Conservation (phyloP, 192 early-diverging fungal genomes). For the Allomyces arbusculus region DNA sequence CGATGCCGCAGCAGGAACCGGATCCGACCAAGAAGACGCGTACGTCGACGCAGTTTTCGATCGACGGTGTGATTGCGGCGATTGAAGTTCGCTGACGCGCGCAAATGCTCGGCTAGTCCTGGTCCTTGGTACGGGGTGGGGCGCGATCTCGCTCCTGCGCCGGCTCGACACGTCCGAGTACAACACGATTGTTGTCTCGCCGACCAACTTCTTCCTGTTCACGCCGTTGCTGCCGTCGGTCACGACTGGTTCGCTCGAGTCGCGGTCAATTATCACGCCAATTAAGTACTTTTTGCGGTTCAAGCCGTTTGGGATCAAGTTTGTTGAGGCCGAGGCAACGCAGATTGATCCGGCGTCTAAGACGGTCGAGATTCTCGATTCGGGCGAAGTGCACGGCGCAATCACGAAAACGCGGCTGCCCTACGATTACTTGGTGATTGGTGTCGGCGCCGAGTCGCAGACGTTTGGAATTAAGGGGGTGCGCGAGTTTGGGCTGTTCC, state of each 20-base stretch:
- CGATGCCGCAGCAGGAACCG: background rate
- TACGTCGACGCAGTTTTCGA: too few relatives aligned
- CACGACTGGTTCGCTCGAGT: constrained; percentile 76
- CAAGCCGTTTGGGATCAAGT: constrained; percentile 64
- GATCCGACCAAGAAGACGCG: background rate
- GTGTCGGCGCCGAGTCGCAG: constrained; percentile 54
- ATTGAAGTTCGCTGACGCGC: too few relatives aligned
- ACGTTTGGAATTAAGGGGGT: constrained; percentile 66
- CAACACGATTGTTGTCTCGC: constrained; percentile 35
- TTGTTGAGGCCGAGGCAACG: constrained; percentile 77
- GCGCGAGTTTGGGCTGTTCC: constrained; percentile 48
- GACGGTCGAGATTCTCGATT: constrained; percentile 54
- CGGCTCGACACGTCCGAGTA: background rate
- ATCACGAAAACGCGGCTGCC: constrained; percentile 30
- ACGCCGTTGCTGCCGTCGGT: constrained; percentile 46
- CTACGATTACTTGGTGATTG: constrained; percentile 61
- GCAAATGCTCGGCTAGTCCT: background rate
- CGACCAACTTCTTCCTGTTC: constrained; percentile 78
- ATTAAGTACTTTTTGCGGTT: constrained; percentile 68
- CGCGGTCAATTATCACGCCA: constrained; percentile 69
- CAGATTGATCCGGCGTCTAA: constrained; percentile 67
- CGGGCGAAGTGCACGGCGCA: constrained; percentile 44
- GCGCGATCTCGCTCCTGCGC: background rate
- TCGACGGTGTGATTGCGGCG: too few relatives aligned
- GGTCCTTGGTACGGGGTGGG: background rate